Conservation (phyloP, 257 asterid genomes). For the Plantago ovata region DNA sequence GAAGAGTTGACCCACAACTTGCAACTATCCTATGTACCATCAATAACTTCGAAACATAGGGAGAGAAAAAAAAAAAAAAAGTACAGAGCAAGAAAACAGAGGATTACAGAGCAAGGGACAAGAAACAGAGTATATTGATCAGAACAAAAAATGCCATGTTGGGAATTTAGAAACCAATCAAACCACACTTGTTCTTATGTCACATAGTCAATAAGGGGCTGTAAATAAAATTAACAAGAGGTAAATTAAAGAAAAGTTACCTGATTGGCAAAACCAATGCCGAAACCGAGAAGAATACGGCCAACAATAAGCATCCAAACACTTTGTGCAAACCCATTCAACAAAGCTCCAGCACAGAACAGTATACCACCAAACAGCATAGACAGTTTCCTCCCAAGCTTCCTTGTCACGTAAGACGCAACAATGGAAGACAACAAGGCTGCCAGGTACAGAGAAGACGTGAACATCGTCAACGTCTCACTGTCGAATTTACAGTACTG, state of each 20-base stretch:
- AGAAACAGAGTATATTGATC: slow-evolving; percentile 7
- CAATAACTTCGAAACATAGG: background rate
- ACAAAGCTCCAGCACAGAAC: slow-evolving; percentile 69
- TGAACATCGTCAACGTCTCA: slow-evolving; percentile 60
- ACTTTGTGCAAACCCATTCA: slow-evolving; percentile 58
- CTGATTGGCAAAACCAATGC: slow-evolving; percentile 93
- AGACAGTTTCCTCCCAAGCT: slow-evolving; percentile 57
- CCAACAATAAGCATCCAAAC: slow-evolving; percentile 79
- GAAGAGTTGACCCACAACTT: slow-evolving; percentile 19
- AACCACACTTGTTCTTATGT: too few species aligned
- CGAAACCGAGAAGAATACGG: slow-evolving; percentile 76
- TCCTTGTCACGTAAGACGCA: slow-evolving; percentile 66
- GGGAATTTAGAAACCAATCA: slow-evolving; percentile 8
- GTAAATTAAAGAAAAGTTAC: slow-evolving; percentile 20
- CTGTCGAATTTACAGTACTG: slow-evolving; percentile 91
- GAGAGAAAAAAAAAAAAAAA: background rate
- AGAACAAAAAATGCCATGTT: slow-evolving; percentile 6
- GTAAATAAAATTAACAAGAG: too few species aligned
- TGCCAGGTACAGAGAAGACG: slow-evolving; percentile 82
- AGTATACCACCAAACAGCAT: slow-evolving; percentile 74
- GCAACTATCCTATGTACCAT: background rate
- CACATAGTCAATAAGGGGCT: too few species aligned
- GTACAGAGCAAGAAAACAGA: background rate
- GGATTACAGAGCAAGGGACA: background rate
- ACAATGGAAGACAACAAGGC: slow-evolving; percentile 64